Percentiles rank a stretch among this genome's conserved stretches.
Evolutionary conservation across 2,329 filamentous ascomycete species (phyloP).

Genomic region (Xenoacremonium recifei): DNA sequence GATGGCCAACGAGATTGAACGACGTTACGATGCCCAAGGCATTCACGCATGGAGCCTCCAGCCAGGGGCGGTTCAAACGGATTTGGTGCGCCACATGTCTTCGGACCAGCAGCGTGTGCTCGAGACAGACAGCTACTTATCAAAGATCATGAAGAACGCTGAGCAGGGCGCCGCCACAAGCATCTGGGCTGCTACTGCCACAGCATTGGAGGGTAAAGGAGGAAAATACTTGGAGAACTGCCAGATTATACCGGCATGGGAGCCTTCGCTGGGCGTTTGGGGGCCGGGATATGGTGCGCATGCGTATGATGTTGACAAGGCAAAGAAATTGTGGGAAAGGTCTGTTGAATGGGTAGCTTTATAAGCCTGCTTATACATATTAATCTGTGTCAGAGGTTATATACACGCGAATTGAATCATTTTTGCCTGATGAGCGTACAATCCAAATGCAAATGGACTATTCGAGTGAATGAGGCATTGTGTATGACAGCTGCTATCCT

Average conservation of each 20-base stretch:
- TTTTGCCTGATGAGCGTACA: too few species aligned
- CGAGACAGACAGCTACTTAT: neutral
- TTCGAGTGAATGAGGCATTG: too few species aligned
- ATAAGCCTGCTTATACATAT: too few species aligned
- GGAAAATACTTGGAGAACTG: constrained; percentile 40
- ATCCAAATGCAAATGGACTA: too few species aligned
- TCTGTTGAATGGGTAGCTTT: neutral
- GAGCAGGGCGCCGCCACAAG: constrained; percentile 48
- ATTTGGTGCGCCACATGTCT: constrained; percentile 1
- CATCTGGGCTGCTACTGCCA: constrained; percentile 40
- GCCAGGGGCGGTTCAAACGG: constrained; percentile 43
- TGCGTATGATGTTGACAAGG: constrained; percentile 6
- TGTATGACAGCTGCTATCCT: too few species aligned
- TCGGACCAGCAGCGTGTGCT: constrained; percentile 4
- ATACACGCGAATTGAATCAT: too few species aligned
- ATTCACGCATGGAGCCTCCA: constrained; percentile 42
- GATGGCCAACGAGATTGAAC: constrained; percentile 50
- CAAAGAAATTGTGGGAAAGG: constrained; percentile 5
- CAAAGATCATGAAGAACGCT: constrained; percentile 7
- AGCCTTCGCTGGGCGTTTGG: constrained; percentile 4
- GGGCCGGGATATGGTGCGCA: constrained; percentile 8
- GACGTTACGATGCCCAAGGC: constrained; percentile 41
- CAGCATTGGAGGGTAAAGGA: constrained; percentile 42
- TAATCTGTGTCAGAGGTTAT: too few species aligned
- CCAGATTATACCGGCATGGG: constrained; percentile 4